Percentiles rank a stretch among this genome's conserved stretches.
Conservation (phyloP, 2,329 filamentous ascomycete species). For the Fusarium luffae region DNA sequence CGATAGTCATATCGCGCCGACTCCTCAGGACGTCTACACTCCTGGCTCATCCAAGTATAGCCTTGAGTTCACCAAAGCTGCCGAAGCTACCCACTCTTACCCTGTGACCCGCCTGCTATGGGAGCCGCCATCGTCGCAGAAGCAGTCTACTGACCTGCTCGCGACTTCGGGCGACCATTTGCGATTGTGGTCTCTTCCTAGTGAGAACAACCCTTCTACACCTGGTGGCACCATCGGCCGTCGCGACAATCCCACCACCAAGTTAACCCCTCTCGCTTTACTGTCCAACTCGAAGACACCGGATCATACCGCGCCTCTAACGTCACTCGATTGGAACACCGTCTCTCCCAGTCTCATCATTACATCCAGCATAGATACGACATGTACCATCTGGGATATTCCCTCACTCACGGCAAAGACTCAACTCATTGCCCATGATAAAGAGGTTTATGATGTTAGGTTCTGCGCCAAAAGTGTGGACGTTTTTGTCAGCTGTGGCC, state of each 20-base stretch:
- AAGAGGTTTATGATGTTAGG: conserved; percentile 97
- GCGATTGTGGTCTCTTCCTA: conserved; percentile 90
- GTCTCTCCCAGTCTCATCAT: conserved; percentile 97
- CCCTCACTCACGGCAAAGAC: conserved; percentile 97
- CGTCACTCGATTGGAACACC: conserved; percentile 97
- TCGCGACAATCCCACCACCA: conserved; percentile 71
- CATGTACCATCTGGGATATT: conserved; percentile 99
- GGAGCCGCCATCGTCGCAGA: conserved; percentile 95
- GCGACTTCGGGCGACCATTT: conserved; percentile 96
- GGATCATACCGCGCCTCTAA: conserved; percentile 95
- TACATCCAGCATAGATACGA: conserved; percentile 98
- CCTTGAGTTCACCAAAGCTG: conserved; percentile 91
- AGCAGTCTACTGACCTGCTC: conserved; percentile 93
- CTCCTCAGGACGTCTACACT: conserved; percentile 74
- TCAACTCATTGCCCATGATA: conserved; percentile 97
- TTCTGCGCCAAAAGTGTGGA: conserved; percentile 99
- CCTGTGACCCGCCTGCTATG: conserved; percentile 94
- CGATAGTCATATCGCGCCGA: conserved; percentile 81
- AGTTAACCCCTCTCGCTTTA: conserved; percentile 90
- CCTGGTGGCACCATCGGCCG: conserved; percentile 75
- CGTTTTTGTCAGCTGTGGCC: conserved; percentile 97
- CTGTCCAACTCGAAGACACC: conserved; percentile 98
- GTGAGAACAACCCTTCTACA: conserved; percentile 67
- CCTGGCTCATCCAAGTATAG: conserved; percentile 78
- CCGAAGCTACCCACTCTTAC: conserved; percentile 97